Base-by-base conservation (phyloP, 768 basidiomycete genomes). In the Leucocoprinus sp. region DNA sequence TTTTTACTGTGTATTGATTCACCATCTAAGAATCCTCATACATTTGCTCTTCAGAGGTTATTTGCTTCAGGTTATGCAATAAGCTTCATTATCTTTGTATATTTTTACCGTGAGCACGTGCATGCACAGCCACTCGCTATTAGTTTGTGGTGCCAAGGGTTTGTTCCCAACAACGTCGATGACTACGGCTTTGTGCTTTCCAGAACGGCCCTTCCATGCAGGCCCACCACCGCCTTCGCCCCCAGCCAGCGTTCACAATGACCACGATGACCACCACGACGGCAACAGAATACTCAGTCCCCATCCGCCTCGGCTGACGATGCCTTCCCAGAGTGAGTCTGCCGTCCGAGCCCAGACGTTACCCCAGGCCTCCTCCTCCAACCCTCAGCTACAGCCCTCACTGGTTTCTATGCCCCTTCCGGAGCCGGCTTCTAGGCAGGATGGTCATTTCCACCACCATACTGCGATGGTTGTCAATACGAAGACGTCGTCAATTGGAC, bases 371-470 rank as follows among this genome's bases (percentile, higher is more conserved):
- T 75, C 78, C 26, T 27, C 43, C 64, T 8, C 37, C n/a, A n/a
- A 54, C 37, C 47, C 51, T 28, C 48, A 52, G 6, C 53, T 28
- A 53, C 57, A 22, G 51, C 49, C 52, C 56, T 45, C 40, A 2
- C 31, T n/a, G n/a, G n/a, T n/a, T n/a, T n/a, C 38, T 23, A 21
- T 48, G 15, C 41, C 49, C 11, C 44, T 49, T 12, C 46, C 53
- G 5, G 49, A 52, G 31, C 45, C 56, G 8, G 52, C 55, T 11
- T 50, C 55, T 29, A 65, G 61, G 46, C 42, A 64, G 54, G 52
- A 78, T 66, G 55, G 71, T 2, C 70, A 72, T 56, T 74, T 80
- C 2, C 79, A 78, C 7, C 34, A 35, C 9, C 22, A 19, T 14
- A 3, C 19, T 7, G 14, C 37, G 7, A 22, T 23, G 6, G 14